phyloP scores from a whole-genome alignment of 768 basidiomycete species.

The Mycena indigotica region DNA sequence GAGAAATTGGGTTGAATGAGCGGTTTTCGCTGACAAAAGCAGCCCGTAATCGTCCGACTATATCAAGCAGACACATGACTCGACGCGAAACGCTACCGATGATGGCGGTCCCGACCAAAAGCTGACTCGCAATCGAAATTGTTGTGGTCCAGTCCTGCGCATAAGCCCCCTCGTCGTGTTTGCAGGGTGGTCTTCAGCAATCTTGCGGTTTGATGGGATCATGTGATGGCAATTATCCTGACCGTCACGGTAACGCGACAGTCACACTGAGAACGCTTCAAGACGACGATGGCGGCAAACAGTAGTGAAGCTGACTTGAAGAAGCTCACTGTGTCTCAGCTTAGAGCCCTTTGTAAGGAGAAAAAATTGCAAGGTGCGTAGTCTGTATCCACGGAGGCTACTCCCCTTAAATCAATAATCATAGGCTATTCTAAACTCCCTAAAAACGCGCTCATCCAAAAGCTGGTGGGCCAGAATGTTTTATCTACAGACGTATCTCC shows the following conservation, averaged over 20 bases:
- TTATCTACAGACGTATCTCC: no score
- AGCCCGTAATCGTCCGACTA: not conserved
- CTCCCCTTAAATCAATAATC: conserved; percentile 50
- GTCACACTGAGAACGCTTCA: no score
- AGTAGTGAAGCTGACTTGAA: conserved; percentile 34
- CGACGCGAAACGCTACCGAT: no score
- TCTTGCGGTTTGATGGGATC: no score
- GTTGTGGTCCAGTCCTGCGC: no score
- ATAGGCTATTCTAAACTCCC: conserved; percentile 68
- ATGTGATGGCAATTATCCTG: no score
- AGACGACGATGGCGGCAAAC: not conserved
- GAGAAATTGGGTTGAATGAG: not conserved
- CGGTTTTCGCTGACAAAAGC: not conserved
- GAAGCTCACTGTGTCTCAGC: conserved; percentile 60
- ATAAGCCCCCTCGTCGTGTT: no score
- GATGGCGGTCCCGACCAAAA: not conserved
- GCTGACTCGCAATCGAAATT: no score
- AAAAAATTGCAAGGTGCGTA: no score
- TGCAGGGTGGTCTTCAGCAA: no score
- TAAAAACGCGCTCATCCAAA: conserved; percentile 60
- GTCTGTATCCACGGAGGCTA: no score
- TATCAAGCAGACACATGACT: not conserved
- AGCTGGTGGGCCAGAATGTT: conserved; percentile 33
- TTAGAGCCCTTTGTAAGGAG: conserved; percentile 74
- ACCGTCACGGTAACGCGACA: no score